Base-by-base conservation (phyloP, 345 rosid genomes). In the Punica granatum region DNA sequence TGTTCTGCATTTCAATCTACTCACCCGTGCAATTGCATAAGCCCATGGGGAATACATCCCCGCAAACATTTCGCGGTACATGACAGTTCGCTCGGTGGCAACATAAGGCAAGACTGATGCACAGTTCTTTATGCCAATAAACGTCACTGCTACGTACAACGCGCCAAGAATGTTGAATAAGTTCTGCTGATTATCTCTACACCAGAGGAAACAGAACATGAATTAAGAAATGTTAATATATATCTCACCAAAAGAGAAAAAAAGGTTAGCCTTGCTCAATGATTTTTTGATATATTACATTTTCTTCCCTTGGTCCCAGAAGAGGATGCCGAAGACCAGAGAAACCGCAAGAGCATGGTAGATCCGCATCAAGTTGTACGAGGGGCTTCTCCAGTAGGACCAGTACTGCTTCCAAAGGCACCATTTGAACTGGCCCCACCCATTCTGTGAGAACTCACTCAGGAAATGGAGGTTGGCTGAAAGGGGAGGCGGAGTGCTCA, bases 381-480 rank as follows among this genome's bases (percentile, higher is more conserved):
- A 65, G 58, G 96, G 96, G 65, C 85, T 87, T 82, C 94, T 86
- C 96, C 98, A 92, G 34, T 92, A 86, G 26, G 98, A 85, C 44
- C 86, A 70, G 37, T 80, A 72, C 70, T 76, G 90, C 74, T 92
- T 92, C 98, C 98, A 89, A 16, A 92, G 60, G 75, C 92, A 89
- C 46, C 79, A 77, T 69, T 79, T 85, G 77, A 92, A 84, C 61
- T 89, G 98, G 60, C 67, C 96, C 88, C 81, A 78, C 44, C 81
- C 79, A 21, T 75, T 84, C 63, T 80, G 89, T 0, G 92, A 69
- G 70, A 73, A 87, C 18, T 75, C 77, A 62, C 82, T 82, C 1
- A 77, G 75, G 71, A 89, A 92, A 72, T 74, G 80, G 71, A 92
- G 63, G 19, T 83, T 90, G 42, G 53, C 80, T 32, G 92, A 87